A percentile compares a stretch with the other conserved stretches of the same genome.
Evolutionary conservation across 306 rosid species (phyloP).

Genomic region (Medicago lupulina): DNA sequence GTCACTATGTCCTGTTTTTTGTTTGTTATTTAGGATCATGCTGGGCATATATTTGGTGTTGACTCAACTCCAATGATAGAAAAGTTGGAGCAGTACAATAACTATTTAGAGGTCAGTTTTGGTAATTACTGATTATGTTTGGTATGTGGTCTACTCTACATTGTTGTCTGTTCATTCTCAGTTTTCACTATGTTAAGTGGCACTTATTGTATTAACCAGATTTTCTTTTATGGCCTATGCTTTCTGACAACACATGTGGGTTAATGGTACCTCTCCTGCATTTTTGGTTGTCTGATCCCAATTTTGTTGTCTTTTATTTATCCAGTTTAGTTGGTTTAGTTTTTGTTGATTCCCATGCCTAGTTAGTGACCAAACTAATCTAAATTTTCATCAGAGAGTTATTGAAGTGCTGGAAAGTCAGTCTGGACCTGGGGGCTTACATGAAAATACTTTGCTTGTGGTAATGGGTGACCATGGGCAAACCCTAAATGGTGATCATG

Average conservation of each 20-base stretch:
- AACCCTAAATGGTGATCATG: slow-evolving; percentile 96
- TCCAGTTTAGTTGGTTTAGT: slow-evolving; percentile 28
- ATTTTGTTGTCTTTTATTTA: slow-evolving; percentile 6
- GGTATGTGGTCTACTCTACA: slow-evolving; percentile 19
- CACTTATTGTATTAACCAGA: neutral
- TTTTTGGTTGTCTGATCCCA: slow-evolving; percentile 5
- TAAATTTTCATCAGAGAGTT: slow-evolving; percentile 66
- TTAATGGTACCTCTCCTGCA: slow-evolving; percentile 30
- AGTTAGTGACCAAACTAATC: slow-evolving; percentile 37
- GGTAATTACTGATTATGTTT: slow-evolving; percentile 24
- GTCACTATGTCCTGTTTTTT: slow-evolving; percentile 30
- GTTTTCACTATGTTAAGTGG: slow-evolving; percentile 28
- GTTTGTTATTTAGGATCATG: slow-evolving; percentile 75
- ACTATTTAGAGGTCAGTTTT: slow-evolving; percentile 64
- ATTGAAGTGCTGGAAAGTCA: slow-evolving; percentile 72
- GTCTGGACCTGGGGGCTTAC: slow-evolving; percentile 81
- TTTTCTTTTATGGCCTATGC: slow-evolving; percentile 20
- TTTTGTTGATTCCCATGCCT: slow-evolving; percentile 29
- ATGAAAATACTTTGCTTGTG: slow-evolving; percentile 89
- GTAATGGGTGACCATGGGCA: slow-evolving; percentile 99
- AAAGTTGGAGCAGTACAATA: slow-evolving; percentile 91
- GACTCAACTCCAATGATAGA: slow-evolving; percentile 87
- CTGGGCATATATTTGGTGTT: slow-evolving; percentile 98
- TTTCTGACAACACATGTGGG: slow-evolving; percentile 5
- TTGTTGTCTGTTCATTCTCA: slow-evolving; percentile 23